Percentiles rank a stretch among this genome's conserved stretches.
Conservation (phyloP, 1,284 basidiomycete species). For the Mycena citricolor region DNA sequence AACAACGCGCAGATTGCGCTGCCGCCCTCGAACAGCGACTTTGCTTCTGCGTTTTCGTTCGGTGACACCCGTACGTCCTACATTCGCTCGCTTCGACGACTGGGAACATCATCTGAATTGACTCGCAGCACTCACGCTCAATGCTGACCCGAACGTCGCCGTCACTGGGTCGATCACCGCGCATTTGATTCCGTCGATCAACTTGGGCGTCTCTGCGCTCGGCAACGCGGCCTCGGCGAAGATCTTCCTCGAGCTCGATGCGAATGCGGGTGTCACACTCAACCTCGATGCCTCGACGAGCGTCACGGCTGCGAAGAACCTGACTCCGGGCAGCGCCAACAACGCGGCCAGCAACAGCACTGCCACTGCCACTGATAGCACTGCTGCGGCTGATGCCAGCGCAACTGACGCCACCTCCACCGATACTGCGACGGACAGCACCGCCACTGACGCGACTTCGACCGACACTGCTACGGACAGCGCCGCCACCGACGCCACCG, state of each 20-base stretch:
- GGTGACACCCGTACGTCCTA: conserved; percentile 28
- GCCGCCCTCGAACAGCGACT: conserved; percentile 7
- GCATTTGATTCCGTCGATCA: conserved; percentile 36
- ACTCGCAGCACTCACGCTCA: conserved; percentile 30
- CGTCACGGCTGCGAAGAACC: too few species aligned
- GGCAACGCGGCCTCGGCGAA: conserved; percentile 29
- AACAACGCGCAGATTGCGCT: conserved; percentile 16
- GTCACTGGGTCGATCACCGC: conserved; percentile 34
- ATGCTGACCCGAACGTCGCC: conserved; percentile 30
- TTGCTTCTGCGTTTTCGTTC: conserved; percentile 19
- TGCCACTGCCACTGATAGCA: background rate
- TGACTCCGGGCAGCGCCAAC: background rate
- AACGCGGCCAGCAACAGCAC: background rate
- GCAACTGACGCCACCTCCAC: too few species aligned
- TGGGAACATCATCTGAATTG: conserved; percentile 8
- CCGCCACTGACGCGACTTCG: too few species aligned
- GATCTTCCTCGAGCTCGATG: conserved; percentile 29
- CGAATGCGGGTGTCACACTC: conserved; percentile 30
- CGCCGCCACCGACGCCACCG: background rate
- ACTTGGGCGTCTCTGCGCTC: conserved; percentile 34
- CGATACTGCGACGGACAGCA: too few species aligned
- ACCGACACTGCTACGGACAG: background rate
- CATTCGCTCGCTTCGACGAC: background rate
- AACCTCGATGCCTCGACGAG: conserved; percentile 21
- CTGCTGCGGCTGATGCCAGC: too few species aligned